Base-by-base conservation (phyloP, 495 filamentous ascomycete species). In the Annulohypoxylon moriforme region DNA sequence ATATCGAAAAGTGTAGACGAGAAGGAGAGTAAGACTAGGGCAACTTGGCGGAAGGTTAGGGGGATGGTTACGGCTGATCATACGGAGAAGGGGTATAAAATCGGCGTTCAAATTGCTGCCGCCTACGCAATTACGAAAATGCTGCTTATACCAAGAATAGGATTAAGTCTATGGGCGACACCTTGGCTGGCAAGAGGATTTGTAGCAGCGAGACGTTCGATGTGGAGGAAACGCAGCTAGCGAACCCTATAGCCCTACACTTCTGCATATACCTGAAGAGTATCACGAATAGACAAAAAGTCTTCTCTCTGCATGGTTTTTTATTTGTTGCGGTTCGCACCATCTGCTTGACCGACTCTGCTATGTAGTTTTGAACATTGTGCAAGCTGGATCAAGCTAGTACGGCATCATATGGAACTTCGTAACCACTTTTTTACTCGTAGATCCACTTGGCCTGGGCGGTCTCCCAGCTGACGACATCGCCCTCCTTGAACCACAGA, bases 401-500 rank as follows among this genome's bases (percentile, higher is more conserved):
- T 18, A 38, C 68, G 24, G 31, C 42, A 42, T 70, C 38, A 62
- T 62, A 36, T 22, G 34, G 31, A 56, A 16, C 22, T 63, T 47
- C 52, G 24, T 7, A 6, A 20, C 42, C 11, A 25, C 27, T 9
- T 52, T 49, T 68, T 79, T 97, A 94, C 92, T 99, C 96, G 86
- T 97, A 98, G 87, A 98, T 85, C 96, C 96, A 99, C 85, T 88
- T 86, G 83, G 90, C 85, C 84, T 91, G 88, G 79, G 91, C 85
- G 76, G 84, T 84, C 87, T 93, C 93, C 86, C 89, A 99, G 81
- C 76, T 84, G 82, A 92, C 82, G 76, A 97, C 76, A 83, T 99
- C 96, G 72, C 88, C 89, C 74, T 90, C 82, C 81, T 89, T 85
- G 92, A 99, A 99, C 96, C 96, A 99, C 78, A 98, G 91, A 74